Evolutionary conservation across 2,329 filamentous ascomycete species (phyloP).

Genomic region (Colletotrichum musicola): DNA sequence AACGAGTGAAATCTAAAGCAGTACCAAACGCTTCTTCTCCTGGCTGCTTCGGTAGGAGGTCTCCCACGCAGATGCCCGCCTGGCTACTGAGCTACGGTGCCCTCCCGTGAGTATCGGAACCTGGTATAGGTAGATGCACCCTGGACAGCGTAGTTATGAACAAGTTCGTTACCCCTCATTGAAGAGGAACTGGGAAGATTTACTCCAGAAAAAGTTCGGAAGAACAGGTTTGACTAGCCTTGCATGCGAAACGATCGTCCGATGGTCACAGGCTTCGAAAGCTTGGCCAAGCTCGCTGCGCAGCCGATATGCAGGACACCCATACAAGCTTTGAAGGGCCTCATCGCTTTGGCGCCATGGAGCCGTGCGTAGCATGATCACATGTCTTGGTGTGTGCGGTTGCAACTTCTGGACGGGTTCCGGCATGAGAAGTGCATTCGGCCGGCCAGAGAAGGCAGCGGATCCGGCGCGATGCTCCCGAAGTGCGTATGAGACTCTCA

Average conservation of each 20-base stretch:
- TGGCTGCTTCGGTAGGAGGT: too few relatives aligned
- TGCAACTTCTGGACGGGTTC: not conserved
- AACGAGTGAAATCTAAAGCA: too few relatives aligned
- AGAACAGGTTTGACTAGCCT: constrained; percentile 31
- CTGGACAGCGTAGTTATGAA: not conserved
- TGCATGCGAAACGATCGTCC: constrained; percentile 38
- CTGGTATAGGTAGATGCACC: too few relatives aligned
- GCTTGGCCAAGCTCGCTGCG: constrained; percentile 16
- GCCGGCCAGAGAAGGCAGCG: not conserved
- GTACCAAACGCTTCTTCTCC: too few relatives aligned
- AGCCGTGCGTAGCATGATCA: constrained; percentile 27
- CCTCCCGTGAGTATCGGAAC: too few relatives aligned
- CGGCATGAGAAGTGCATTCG: not conserved
- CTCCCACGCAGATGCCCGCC: too few relatives aligned
- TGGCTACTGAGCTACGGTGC: too few relatives aligned
- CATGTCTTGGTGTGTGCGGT: not conserved
- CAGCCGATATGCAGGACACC: constrained; percentile 7
- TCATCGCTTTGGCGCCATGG: not conserved
- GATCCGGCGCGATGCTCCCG: constrained; percentile 9
- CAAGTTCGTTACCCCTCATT: not conserved
- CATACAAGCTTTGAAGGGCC: constrained; percentile 6
- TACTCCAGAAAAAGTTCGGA: constrained; percentile 14
- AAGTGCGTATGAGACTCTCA: not conserved
- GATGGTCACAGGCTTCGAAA: constrained; percentile 10
- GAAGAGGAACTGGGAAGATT: not conserved